phyloP scores from a whole-genome alignment of 75 land plant species.

The Pinus taeda region DNA sequence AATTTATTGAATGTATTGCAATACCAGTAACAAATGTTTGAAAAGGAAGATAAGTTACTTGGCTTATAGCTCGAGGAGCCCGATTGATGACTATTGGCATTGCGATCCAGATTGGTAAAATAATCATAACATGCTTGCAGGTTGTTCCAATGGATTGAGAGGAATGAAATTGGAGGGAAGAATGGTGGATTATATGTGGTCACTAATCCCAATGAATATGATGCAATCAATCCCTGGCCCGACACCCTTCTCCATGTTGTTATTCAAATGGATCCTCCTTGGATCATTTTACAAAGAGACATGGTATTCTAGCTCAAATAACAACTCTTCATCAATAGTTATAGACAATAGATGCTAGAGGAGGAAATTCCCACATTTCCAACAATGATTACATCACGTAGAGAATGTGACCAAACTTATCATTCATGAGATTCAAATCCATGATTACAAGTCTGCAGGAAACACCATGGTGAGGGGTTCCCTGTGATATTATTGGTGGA shows the following conservation, averaged over 20 bases:
- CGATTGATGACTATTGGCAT: conserved; percentile 66
- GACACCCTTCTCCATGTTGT: conserved; percentile 65
- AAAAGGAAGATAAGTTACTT: neutral
- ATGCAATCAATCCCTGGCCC: conserved; percentile 32
- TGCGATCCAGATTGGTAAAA: conserved; percentile 32
- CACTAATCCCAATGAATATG: conserved; percentile 41
- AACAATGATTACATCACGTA: conserved; percentile 45
- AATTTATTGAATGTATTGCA: neutral
- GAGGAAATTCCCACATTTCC: conserved; percentile 47
- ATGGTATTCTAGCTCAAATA: conserved; percentile 44
- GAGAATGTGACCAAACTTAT: conserved; percentile 24
- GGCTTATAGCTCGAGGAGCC: conserved; percentile 29
- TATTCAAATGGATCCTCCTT: conserved; percentile 45
- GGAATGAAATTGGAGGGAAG: conserved; percentile 47
- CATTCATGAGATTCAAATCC: conserved; percentile 28
- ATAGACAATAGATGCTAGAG: conserved; percentile 67
- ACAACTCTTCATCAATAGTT: conserved; percentile 50
- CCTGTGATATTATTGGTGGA: conserved; percentile 16
- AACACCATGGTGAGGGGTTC: conserved; percentile 36
- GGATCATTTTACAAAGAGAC: conserved; percentile 47
- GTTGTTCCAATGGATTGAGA: conserved; percentile 54
- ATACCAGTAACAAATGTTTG: neutral
- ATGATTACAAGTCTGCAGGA: conserved; percentile 13
- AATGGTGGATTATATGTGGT: conserved; percentile 44
- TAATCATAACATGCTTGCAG: conserved; percentile 38